phyloP scores from a whole-genome alignment of 2,329 filamentous ascomycete genomes.

The Ophiostoma pallidulum region DNA sequence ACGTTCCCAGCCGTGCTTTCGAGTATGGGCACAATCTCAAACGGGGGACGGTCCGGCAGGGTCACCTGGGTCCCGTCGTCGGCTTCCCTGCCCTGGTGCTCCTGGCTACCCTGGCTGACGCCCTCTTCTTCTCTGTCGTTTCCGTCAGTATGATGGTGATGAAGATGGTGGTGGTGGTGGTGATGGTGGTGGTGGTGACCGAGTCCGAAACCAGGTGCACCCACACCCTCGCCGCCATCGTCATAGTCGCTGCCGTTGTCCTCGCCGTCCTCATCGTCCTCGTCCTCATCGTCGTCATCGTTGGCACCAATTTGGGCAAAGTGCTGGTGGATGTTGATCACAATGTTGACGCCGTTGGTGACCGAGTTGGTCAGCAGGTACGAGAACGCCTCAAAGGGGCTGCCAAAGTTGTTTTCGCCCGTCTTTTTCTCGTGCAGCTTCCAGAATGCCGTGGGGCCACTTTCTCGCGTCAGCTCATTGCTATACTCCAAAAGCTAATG shows the following conservation, averaged over 20 bases:
- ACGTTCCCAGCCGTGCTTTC: too few species aligned
- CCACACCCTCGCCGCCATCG: background rate
- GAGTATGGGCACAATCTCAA: too few species aligned
- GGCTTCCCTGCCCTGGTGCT: background rate
- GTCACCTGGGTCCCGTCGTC: background rate
- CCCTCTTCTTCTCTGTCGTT: too few species aligned
- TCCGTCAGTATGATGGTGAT: slow-evolving; percentile 1
- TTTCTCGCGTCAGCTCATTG: slow-evolving; percentile 20
- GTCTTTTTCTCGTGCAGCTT: slow-evolving; percentile 39
- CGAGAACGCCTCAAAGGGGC: background rate
- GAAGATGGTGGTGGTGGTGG: background rate
- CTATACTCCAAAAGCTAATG: background rate
- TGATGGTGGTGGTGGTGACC: background rate
- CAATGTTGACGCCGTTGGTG: slow-evolving; percentile 3
- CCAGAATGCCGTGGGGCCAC: slow-evolving; percentile 69
- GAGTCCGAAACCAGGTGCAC: background rate
- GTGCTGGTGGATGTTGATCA: slow-evolving; percentile 13
- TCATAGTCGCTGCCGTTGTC: background rate
- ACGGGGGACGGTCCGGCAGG: too few species aligned
- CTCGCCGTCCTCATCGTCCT: slow-evolving; percentile 14
- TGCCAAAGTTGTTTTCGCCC: background rate
- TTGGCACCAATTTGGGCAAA: slow-evolving; percentile 4
- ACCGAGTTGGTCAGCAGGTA: slow-evolving; percentile 8
- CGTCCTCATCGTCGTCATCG: slow-evolving; percentile 18
- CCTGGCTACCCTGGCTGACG: too few species aligned